Conservation (phyloP, 2,329 filamentous ascomycete species). For the Arthrobotrys sphaeroides region DNA sequence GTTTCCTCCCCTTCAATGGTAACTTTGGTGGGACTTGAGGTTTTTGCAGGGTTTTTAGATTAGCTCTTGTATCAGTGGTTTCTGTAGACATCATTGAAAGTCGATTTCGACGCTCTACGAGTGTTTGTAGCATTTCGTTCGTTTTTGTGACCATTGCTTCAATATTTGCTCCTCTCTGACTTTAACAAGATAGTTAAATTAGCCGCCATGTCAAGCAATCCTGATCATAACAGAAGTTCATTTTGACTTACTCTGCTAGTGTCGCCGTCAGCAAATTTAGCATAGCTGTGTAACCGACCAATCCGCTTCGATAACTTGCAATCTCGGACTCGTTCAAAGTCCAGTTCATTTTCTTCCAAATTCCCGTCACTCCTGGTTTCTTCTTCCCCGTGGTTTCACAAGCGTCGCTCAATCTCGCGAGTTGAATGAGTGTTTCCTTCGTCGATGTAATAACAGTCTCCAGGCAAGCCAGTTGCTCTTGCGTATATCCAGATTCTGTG, state of each 20-base stretch:
- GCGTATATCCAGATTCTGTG: constrained; percentile 39
- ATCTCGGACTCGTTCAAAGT: constrained; percentile 50
- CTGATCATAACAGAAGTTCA: background rate
- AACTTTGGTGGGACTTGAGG: background rate
- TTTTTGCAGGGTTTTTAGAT: constrained; percentile 5
- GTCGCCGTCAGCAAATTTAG: constrained; percentile 46
- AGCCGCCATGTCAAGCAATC: background rate
- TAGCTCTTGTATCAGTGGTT: background rate
- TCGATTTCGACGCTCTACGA: constrained; percentile 38
- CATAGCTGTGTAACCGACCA: constrained; percentile 51
- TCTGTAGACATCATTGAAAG: constrained; percentile 45
- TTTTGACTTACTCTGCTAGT: constrained; percentile 45
- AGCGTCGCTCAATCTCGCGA: constrained; percentile 48
- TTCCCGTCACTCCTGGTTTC: constrained; percentile 36
- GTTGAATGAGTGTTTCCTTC: constrained; percentile 41
- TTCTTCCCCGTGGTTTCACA: constrained; percentile 50
- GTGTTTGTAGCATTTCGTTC: constrained; percentile 50
- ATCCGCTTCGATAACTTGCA: constrained; percentile 49
- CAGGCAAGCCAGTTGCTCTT: constrained; percentile 45
- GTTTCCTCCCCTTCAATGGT: background rate
- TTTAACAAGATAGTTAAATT: background rate
- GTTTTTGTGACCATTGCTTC: constrained; percentile 50
- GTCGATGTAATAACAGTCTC: constrained; percentile 48
- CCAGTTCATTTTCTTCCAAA: constrained; percentile 52
- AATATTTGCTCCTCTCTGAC: constrained; percentile 51